phyloP scores from a whole-genome alignment of 305 asterid species.

The Striga hermonthica region DNA sequence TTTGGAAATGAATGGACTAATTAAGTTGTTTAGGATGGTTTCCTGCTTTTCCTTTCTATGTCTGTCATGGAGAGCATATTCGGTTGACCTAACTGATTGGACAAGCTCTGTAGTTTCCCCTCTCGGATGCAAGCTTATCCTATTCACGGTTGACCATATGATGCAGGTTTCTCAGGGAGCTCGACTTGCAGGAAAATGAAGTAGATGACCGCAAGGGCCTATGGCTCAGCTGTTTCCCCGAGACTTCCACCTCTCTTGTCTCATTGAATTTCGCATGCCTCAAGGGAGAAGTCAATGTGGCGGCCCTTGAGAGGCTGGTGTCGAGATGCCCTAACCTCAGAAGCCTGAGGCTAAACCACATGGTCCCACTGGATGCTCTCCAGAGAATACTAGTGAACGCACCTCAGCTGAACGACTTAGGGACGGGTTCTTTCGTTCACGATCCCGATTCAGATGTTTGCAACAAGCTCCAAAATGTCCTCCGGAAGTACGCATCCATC shows the following conservation, averaged over 20 bases:
- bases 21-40: too few species aligned
- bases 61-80: too few species aligned
- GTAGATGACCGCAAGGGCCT: slow-evolving; percentile 77
- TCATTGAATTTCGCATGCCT: slow-evolving; percentile 78
- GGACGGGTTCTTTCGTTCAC: slow-evolving; percentile 56
- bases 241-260: slow-evolving; percentile 65
- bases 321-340: slow-evolving; percentile 57
- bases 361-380: slow-evolving; percentile 57
- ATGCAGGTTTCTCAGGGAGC: slow-evolving; percentile 61
- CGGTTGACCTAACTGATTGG: neutral
- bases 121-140: too few species aligned
- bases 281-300: slow-evolving; percentile 67
- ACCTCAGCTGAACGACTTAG: slow-evolving; percentile 64
- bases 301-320: slow-evolving; percentile 68
- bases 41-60: too few species aligned
- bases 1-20: too few species aligned
- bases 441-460: slow-evolving; percentile 53
- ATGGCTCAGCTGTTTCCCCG: slow-evolving; percentile 81
- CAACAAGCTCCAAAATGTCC: slow-evolving; percentile 41
- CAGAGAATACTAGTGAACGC: slow-evolving; percentile 60
- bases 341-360: slow-evolving; percentile 58
- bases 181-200: slow-evolving; percentile 72
- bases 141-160: slow-evolving; percentile 17
- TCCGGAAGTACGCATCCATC: slow-evolving; percentile 46
- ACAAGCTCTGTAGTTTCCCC: too few species aligned